These are phyloP conservation scores for Immersiporthe knoxdaviesiana DNA, from an alignment of 2,329 filamentous ascomycete genomes.

Conservation along the genomic window DNA sequence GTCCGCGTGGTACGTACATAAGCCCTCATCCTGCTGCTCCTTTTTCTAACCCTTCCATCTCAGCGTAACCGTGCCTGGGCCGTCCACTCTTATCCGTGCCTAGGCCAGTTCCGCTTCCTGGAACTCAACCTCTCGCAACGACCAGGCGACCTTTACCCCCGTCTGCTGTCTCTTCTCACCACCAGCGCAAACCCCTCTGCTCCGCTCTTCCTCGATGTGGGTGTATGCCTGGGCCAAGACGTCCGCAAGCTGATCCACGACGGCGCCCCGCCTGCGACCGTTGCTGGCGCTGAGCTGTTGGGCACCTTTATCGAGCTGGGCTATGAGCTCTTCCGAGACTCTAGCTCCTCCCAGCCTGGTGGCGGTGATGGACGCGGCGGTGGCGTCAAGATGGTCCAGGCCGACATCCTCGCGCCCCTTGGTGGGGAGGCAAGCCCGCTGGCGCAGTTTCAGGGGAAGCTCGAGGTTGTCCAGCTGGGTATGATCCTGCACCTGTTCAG, in stretches of 20 bases:
- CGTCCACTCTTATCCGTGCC: constrained; percentile 45
- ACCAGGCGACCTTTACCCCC: constrained; percentile 37
- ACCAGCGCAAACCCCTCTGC: constrained; percentile 26
- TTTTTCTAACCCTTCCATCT: neutral
- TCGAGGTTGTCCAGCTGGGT: constrained; percentile 41
- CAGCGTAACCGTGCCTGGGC: constrained; percentile 34
- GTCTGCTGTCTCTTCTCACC: constrained; percentile 33
- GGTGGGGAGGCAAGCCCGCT: constrained; percentile 33
- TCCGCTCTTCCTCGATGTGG: constrained; percentile 45
- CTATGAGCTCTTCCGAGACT: constrained; percentile 45
- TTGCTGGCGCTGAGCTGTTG: constrained; percentile 43
- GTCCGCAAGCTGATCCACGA: constrained; percentile 46
- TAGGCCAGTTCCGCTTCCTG: constrained; percentile 48
- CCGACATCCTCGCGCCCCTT: constrained; percentile 42
- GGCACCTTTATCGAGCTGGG: constrained; percentile 44
- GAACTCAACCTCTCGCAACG: constrained; percentile 42
- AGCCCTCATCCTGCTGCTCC: neutral
- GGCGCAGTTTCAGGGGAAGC: constrained; percentile 36
- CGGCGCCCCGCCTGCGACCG: constrained; percentile 36
- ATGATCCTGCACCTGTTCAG: constrained; percentile 47
- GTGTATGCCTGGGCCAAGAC: constrained; percentile 48
- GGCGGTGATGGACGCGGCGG: constrained; percentile 22
- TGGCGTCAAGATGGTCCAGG: constrained; percentile 32
- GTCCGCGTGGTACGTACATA: constrained; percentile 17
- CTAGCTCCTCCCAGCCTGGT: neutral